Base-by-base conservation (phyloP, 139 green algal genomes). In the Picochlorum sp. region DNA sequence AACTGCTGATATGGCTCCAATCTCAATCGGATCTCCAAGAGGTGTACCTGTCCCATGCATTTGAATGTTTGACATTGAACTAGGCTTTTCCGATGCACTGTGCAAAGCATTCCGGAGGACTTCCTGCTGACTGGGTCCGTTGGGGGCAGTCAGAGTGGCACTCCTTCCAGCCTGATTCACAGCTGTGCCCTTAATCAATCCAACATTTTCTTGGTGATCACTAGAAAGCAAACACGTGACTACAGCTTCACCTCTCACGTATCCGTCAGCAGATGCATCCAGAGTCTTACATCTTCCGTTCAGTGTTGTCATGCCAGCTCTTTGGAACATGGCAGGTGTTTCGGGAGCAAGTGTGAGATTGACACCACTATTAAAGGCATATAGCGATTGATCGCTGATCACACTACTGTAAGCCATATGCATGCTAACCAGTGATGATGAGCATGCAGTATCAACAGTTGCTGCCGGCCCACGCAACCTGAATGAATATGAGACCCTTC, bases 231-330 rank as follows among this genome's bases (percentile, higher is more conserved):
- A 18, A 31, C 70, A 24, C 7, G 76, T 60, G n/a, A 71, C 62
- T 26, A 65, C 77, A 3, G 68, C 69, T 67, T 91, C 84, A 16
- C 68, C 75, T 3, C 85, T 60, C 8, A 90, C 85, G 54, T 92
- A 92, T 23, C 88, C 88, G 61, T 95, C 85, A 1, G 85, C 89
- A 4, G 77, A 67, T 4, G 77, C 82, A 57, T 95, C 88, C 31
- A 96, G 73, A 2, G 88, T 92, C 71, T 95, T 95, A 75, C 89
- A 96, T 41, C 87, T 77, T 6, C 85, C 89, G n/a, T 91, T 83
- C 2, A 74, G 49, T 1, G 85, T 74, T 47, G 94, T 79, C 87
- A 95, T 92, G 54, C 86, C 85, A 28, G 83, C 76, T 9, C 57
- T 55, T 28, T 62, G 58, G 45, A 90, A 81, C 74, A 86, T 77